A percentile compares a stretch with the other conserved stretches of the same genome.
Conservation (phyloP, 2,329 filamentous ascomycete species). For the Fusarium sp. region DNA sequence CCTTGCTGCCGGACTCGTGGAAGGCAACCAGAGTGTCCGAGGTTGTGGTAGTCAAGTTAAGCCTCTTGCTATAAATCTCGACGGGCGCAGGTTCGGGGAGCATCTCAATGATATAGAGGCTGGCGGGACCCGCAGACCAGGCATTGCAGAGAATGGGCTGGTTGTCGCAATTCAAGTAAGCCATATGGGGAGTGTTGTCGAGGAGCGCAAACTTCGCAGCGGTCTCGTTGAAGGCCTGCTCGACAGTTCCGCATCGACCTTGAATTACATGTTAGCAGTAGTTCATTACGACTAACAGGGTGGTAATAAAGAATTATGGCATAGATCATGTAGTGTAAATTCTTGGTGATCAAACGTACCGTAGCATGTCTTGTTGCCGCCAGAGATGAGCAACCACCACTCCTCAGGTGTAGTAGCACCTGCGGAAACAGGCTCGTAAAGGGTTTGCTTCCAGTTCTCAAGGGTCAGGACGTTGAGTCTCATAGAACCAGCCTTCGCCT, state of each 20-base stretch:
- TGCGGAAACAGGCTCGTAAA: constrained; percentile 68
- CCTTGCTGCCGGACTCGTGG: constrained; percentile 59
- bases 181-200: constrained; percentile 71
- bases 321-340: not conserved
- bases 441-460: constrained; percentile 74
- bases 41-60: constrained; percentile 76
- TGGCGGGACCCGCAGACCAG: constrained; percentile 72
- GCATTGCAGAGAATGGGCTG: constrained; percentile 78
- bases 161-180: constrained; percentile 75
- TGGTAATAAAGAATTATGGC: not conserved
- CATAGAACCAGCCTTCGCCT: constrained; percentile 52
- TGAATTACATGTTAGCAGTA: constrained; percentile 30
- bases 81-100: constrained; percentile 70
- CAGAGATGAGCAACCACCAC: constrained; percentile 79
- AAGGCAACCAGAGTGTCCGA: constrained; percentile 69
- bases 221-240: constrained; percentile 72
- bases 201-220: constrained; percentile 69
- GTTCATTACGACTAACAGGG: not conserved
- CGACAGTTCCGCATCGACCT: constrained; percentile 72
- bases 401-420: constrained; percentile 71
- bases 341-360: constrained; percentile 51
- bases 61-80: constrained; percentile 68
- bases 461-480: constrained; percentile 65
- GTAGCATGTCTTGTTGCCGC: constrained; percentile 80
- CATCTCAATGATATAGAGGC: constrained; percentile 72